phyloP scores from a whole-genome alignment of 108 stramenopile genomes.

The Fragilariopsis cylindrus region DNA sequence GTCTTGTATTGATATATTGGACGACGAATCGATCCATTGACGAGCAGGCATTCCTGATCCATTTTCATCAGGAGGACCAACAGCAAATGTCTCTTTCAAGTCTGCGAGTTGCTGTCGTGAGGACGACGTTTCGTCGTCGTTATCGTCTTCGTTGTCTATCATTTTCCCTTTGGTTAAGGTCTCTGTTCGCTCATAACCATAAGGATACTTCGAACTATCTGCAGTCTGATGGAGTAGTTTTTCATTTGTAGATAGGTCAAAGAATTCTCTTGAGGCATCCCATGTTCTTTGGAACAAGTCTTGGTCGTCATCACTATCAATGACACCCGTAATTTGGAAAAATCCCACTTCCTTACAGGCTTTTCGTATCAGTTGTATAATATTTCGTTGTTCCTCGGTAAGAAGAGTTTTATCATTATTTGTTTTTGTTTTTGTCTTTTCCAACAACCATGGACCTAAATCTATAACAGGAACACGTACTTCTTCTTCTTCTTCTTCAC shows the following conservation, averaged over 20 bases:
- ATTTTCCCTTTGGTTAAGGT: slow-evolving; percentile 43
- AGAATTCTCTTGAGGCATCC: slow-evolving; percentile 59
- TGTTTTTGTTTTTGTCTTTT: background rate
- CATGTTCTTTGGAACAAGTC: slow-evolving; percentile 44
- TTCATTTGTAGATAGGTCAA: slow-evolving; percentile 51
- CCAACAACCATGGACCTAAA: slow-evolving; percentile 23
- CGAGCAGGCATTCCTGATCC: slow-evolving; percentile 73
- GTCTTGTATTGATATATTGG: background rate
- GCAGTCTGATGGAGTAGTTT: slow-evolving; percentile 46
- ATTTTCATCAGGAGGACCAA: slow-evolving; percentile 61
- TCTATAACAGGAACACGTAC: slow-evolving; percentile 24
- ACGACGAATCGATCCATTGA: slow-evolving; percentile 37
- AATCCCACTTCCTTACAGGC: slow-evolving; percentile 80
- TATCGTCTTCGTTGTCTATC: slow-evolving; percentile 28
- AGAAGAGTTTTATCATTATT: background rate
- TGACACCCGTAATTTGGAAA: slow-evolving; percentile 50
- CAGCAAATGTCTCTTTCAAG: slow-evolving; percentile 82
- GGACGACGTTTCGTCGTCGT: background rate
- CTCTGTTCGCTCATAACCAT: slow-evolving; percentile 75
- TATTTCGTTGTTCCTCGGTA: slow-evolving; percentile 25
- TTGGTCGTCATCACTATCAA: slow-evolving; percentile 58
- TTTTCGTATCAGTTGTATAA: slow-evolving; percentile 45
- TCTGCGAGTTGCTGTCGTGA: slow-evolving; percentile 32
- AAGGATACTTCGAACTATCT: slow-evolving; percentile 62
- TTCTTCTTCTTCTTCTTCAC: background rate